phyloP scores from a whole-genome alignment of 2,329 filamentous ascomycete species.

The Alternaria arborescens region DNA sequence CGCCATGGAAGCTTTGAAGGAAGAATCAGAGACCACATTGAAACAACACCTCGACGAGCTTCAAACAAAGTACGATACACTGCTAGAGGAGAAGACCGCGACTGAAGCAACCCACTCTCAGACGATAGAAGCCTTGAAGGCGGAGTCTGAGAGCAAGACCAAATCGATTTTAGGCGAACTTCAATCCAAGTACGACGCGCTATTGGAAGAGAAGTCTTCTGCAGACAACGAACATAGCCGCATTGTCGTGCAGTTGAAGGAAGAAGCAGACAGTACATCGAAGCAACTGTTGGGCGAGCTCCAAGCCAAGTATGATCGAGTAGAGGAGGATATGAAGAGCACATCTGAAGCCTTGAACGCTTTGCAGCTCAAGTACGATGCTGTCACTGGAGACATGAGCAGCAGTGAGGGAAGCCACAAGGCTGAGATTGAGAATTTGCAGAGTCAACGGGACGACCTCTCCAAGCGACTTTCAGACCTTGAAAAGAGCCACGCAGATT shows the following conservation, averaged over 20 bases:
- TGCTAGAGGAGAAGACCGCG: constrained; percentile 9
- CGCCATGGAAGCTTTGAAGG: constrained; percentile 36
- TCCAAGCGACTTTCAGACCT: constrained; percentile 33
- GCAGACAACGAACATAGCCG: constrained; percentile 5
- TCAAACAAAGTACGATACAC: constrained; percentile 23
- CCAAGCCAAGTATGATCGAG: constrained; percentile 25
- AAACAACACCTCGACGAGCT: constrained; percentile 21
- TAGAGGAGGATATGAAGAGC: constrained; percentile 11
- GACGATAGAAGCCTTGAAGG: constrained; percentile 10
- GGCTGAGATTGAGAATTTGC: constrained; percentile 32
- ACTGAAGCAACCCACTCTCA: constrained; percentile 4
- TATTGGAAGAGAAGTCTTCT: constrained; percentile 30
- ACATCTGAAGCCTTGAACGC: constrained; percentile 12
- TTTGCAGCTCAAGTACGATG: constrained; percentile 25
- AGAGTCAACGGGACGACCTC: constrained; percentile 28
- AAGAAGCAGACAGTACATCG: constrained; percentile 5
- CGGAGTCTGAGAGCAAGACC: constrained; percentile 10
- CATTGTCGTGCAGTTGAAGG: background rate
- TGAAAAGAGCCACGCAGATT: constrained; percentile 30
- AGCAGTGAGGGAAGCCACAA: constrained; percentile 23
- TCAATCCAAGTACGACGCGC: constrained; percentile 26
- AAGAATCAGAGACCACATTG: constrained; percentile 31
- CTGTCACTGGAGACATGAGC: constrained; percentile 29
- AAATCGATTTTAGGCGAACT: constrained; percentile 12
- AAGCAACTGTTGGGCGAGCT: constrained; percentile 14